Percentiles rank a stretch among this genome's conserved stretches.
Evolutionary conservation across 139 green algal genomes (phyloP).

Genomic region (Trebouxia sp.): DNA sequence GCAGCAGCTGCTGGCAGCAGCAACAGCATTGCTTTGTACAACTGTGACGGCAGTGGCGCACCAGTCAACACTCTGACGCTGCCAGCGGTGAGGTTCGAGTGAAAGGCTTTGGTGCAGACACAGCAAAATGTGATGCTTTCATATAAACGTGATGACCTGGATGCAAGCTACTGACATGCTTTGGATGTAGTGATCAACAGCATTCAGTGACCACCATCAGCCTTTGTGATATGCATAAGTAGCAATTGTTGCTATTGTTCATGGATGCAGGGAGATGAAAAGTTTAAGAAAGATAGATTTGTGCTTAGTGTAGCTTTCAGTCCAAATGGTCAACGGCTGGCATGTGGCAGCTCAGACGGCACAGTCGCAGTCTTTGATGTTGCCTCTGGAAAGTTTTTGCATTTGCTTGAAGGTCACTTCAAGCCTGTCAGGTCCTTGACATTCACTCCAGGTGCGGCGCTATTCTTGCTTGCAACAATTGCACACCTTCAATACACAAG

Average conservation of each 20-base stretch:
- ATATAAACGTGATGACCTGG: too few species aligned
- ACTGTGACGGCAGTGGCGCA: slow-evolving; percentile 32
- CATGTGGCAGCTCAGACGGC: slow-evolving; percentile 78
- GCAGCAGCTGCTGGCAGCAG: slow-evolving; percentile 61
- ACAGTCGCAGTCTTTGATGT: slow-evolving; percentile 78
- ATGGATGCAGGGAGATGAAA: slow-evolving; percentile 37
- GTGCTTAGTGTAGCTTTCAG: slow-evolving; percentile 72
- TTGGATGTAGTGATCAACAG: too few species aligned
- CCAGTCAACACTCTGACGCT: slow-evolving; percentile 32
- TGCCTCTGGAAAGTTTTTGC: slow-evolving; percentile 58
- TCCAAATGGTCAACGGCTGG: slow-evolving; percentile 71
- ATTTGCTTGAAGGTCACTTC: slow-evolving; percentile 78
- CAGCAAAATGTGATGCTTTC: too few species aligned
- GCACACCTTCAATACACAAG: too few species aligned
- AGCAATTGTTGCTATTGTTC: neutral
- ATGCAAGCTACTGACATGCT: too few species aligned
- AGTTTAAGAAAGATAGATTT: slow-evolving; percentile 65
- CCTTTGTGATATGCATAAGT: too few species aligned
- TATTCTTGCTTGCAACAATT: neutral
- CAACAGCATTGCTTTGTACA: slow-evolving; percentile 53
- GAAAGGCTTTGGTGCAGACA: too few species aligned
- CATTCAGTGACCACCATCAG: too few species aligned
- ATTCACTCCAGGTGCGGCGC: slow-evolving; percentile 73
- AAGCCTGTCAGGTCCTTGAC: slow-evolving; percentile 81
- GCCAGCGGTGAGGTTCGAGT: too few species aligned